Conservation (phyloP, 2,329 filamentous ascomycete genomes). For the Coniochaeta pulveracea region DNA sequence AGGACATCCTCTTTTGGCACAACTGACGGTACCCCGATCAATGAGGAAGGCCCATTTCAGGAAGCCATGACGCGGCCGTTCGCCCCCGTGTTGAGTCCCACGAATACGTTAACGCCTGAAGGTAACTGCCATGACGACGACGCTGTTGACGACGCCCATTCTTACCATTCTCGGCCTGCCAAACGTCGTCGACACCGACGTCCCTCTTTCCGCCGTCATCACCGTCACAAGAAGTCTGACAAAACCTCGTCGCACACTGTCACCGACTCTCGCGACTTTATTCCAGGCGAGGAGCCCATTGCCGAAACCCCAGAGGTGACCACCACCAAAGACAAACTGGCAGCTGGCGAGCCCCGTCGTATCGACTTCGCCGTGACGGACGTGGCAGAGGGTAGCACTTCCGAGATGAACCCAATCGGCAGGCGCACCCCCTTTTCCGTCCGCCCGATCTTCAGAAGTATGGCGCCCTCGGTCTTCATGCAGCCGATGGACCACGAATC, state of each 20-base stretch:
- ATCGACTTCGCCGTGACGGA: constrained; percentile 43
- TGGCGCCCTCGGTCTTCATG: constrained; percentile 62
- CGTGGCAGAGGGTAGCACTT: constrained; percentile 14
- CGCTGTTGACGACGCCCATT: constrained; percentile 31
- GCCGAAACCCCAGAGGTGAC: constrained; percentile 15
- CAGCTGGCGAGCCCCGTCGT: constrained; percentile 34
- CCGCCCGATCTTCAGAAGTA: constrained; percentile 50
- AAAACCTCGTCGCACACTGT: constrained; percentile 20
- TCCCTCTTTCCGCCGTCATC: constrained; percentile 24
- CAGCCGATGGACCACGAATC: constrained; percentile 29
- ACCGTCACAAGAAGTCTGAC: constrained; percentile 28
- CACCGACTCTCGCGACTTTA: constrained; percentile 15
- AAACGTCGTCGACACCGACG: constrained; percentile 24
- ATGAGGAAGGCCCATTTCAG: constrained; percentile 27
- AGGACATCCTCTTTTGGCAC: constrained; percentile 31
- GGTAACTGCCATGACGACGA: constrained; percentile 34
- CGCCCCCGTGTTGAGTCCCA: no score
- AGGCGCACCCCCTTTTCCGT: constrained; percentile 49
- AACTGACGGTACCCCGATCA: constrained; percentile 17
- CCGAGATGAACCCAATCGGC: constrained; percentile 31
- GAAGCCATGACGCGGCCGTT: constrained; percentile 23
- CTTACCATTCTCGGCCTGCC: constrained; percentile 21
- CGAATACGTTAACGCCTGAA: constrained; percentile 23
- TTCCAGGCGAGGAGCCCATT: constrained; percentile 20
- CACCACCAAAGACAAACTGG: constrained; percentile 8